phyloP scores from a whole-genome alignment of 352 stramenopile genomes.

The Pythium vanterpoolii region DNA sequence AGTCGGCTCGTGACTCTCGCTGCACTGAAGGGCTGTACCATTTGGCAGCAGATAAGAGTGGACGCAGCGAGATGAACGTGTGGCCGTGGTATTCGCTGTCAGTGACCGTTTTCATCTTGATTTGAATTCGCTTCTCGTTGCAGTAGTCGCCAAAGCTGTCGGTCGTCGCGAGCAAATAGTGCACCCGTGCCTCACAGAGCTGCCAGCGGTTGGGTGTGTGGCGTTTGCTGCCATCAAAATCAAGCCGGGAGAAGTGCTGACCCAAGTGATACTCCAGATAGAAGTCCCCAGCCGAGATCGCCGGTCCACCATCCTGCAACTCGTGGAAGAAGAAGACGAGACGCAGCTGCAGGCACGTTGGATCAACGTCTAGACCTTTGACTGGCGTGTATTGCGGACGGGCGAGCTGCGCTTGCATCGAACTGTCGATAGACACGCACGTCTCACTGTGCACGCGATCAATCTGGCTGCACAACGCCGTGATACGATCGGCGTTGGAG shows the following conservation, averaged over 20 bases:
- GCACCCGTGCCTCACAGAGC: slow-evolving; percentile 64
- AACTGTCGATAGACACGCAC: slow-evolving; percentile 15
- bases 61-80: slow-evolving; percentile 49
- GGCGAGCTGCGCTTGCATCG: background rate
- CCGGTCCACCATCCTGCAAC: slow-evolving; percentile 60
- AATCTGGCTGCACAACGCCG: slow-evolving; percentile 2
- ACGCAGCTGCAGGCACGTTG: slow-evolving; percentile 60
- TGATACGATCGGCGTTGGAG: background rate
- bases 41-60: slow-evolving; percentile 51
- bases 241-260: slow-evolving; percentile 46
- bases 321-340: slow-evolving; percentile 85
- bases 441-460: slow-evolving; percentile 10
- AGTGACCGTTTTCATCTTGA: slow-evolving; percentile 55
- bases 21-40: slow-evolving; percentile 53
- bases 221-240: slow-evolving; percentile 76
- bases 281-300: slow-evolving; percentile 58
- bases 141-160: slow-evolving; percentile 72
- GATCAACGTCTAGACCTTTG: slow-evolving; percentile 56
- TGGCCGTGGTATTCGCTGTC: slow-evolving; percentile 47
- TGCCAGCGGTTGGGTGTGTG: slow-evolving; percentile 83
- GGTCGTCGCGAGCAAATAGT: slow-evolving; percentile 65
- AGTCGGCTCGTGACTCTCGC: slow-evolving; percentile 52
- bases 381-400: slow-evolving; percentile 19
- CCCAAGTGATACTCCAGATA: slow-evolving; percentile 79
- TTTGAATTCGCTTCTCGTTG: slow-evolving; percentile 52